A percentile compares a stretch with the other conserved stretches of the same genome.
Evolutionary conservation across 148 eudicot species (phyloP).

Genomic region (Dysphania ambrosioides): DNA sequence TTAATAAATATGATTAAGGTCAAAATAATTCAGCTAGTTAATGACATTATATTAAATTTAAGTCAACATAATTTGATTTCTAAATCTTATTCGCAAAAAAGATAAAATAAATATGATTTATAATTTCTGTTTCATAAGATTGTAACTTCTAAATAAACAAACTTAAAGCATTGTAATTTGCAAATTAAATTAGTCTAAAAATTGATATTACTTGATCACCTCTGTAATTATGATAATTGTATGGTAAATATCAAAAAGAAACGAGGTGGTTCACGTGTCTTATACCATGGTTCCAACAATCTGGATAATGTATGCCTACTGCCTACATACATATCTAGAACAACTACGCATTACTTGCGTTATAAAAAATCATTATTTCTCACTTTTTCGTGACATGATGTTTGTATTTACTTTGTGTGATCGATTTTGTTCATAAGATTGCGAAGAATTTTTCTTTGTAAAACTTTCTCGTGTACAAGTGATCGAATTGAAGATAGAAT

Average conservation of each 20-base stretch:
- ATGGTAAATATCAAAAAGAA: neutral
- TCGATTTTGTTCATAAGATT: neutral
- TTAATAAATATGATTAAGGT: too few relatives aligned
- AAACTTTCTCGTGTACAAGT: neutral
- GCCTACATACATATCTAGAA: neutral
- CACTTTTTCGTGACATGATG: neutral
- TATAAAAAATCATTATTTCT: neutral
- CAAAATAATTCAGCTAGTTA: too few relatives aligned
- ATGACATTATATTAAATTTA: too few relatives aligned
- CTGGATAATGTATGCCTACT: constrained; percentile 5
- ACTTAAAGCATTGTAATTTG: too few relatives aligned
- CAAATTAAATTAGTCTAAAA: too few relatives aligned
- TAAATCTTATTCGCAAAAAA: too few relatives aligned
- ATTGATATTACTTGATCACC: too few relatives aligned
- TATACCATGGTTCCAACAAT: neutral
- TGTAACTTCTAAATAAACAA: too few relatives aligned
- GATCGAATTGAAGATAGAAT: neutral
- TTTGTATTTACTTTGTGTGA: neutral
- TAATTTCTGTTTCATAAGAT: too few relatives aligned
- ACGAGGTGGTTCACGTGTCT: constrained; percentile 24
- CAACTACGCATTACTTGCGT: neutral
- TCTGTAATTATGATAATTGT: too few relatives aligned
- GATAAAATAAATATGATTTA: too few relatives aligned
- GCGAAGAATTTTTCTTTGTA: neutral
- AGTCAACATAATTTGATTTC: too few relatives aligned